Base-by-base conservation (phyloP, 202 grass and related monocot species). In the Panicum virgatum region DNA sequence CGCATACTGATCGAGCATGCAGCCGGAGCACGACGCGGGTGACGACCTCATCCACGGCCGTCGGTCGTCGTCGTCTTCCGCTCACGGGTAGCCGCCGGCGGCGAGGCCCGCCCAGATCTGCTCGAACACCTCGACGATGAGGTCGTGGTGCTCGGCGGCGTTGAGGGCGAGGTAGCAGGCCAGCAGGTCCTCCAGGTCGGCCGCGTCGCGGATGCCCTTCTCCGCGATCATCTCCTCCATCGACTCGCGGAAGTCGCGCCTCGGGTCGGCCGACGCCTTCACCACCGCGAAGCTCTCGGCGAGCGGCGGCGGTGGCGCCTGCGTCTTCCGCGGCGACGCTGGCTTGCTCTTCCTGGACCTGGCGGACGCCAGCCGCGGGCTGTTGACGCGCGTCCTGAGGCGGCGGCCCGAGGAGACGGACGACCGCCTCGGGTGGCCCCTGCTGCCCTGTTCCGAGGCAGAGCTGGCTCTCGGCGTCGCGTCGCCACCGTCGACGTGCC, bases 181-280 rank as follows among this genome's bases (percentile, higher is more conserved):
- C 12, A 99, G 89, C 27, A 99, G 88, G 51, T 99, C 96, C 85
- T 99, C 91, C 62, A 99, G 86, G 85, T 92, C 93, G 15, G 67
- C 59, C 16, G 92, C 77, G 39, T 54, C 58, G 15, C 85, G 18
- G 82, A 99, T 92, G 68, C 94, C 85, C 44, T 92, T 92, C 42
- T 85, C 87, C 14, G 72, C 44, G 52, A 99, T 96, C 96, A 99
- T 99, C 83, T 96, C 96, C 38, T 85, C 77, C 93, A 99, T 99
- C 1, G 96, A 99, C 54, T 99, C 91, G 27, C 73, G 72, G 78
- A 99, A 99, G 86, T 99, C 93, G 38, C 47, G 88, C 46, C 87
- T 64, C 7, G 91, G 92, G 36, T 98, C 87, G 0, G 57, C 57
- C 18, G 96, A 92, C 23, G 86, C 66, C 77, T 90, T 96, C 75